Conservation (phyloP, 192 early-diverging fungal genomes). For the Pilaira anomala region DNA sequence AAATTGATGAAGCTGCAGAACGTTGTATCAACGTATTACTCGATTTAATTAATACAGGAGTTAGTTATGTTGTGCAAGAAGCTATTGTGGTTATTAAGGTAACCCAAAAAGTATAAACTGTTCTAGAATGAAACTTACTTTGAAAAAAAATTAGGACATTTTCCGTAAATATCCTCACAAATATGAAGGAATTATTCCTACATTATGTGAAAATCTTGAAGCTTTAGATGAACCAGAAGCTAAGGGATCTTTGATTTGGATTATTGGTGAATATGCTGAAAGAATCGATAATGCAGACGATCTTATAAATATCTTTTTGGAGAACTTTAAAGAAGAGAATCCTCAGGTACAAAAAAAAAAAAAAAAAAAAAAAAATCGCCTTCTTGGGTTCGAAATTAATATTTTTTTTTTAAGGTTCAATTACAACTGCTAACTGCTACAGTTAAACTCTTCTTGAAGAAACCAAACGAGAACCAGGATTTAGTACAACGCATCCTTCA, state of each 20-base stretch:
- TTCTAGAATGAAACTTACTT: neutral
- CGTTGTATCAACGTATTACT: constrained; percentile 82
- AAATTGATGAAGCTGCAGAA: constrained; percentile 84
- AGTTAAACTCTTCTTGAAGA: constrained; percentile 94
- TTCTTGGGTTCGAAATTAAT: neutral
- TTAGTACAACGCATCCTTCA: constrained; percentile 87
- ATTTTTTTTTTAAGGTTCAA: constrained; percentile 62
- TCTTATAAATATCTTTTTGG: constrained; percentile 74
- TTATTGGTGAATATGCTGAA: constrained; percentile 95
- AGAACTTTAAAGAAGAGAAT: constrained; percentile 86
- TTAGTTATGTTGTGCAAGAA: constrained; percentile 91
- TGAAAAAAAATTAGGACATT: constrained; percentile 60
- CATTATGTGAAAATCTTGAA: constrained; percentile 89
- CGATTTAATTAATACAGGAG: constrained; percentile 87
- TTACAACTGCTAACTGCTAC: constrained; percentile 85
- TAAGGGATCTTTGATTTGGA: constrained; percentile 90
- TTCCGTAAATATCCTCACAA: constrained; percentile 90
- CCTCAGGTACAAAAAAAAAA: constrained; percentile 43
- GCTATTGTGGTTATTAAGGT: constrained; percentile 88
- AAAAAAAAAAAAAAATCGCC: constrained; percentile 8
- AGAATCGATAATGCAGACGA: constrained; percentile 79
- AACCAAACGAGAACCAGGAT: constrained; percentile 78
- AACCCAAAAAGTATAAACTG: too few species aligned
- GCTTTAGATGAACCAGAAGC: constrained; percentile 88
- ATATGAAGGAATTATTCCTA: constrained; percentile 83